A percentile compares a stretch with the other conserved stretches of the same genome.
phyloP scores from a whole-genome alignment of 169 alveolate species.

The Cryptosporidium tyzzeri region DNA sequence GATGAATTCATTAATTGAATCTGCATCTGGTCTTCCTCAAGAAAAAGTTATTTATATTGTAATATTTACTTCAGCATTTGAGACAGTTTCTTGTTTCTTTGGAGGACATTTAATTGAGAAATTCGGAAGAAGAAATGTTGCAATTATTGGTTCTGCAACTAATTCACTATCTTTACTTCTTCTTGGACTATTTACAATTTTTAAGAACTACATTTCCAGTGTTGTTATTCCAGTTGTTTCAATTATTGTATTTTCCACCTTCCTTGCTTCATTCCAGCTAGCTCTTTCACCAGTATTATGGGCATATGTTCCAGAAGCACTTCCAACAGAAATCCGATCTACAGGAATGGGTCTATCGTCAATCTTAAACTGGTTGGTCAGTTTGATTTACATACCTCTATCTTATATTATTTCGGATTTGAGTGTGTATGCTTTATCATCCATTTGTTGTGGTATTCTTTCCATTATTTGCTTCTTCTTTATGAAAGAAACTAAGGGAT shows the following conservation, averaged over 20 bases:
- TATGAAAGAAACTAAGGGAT: constrained; percentile 72
- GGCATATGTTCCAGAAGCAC: constrained; percentile 65
- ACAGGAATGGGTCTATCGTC: constrained; percentile 65
- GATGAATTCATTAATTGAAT: constrained; percentile 49
- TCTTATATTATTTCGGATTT: constrained; percentile 67
- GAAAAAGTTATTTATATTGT: constrained; percentile 50
- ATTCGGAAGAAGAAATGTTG: constrained; percentile 63
- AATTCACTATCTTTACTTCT: constrained; percentile 23
- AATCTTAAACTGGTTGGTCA: constrained; percentile 41
- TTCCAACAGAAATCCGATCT: constrained; percentile 62
- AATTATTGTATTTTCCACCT: constrained; percentile 22
- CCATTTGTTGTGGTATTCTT: constrained; percentile 14
- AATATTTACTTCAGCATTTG: constrained; percentile 10
- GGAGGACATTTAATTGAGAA: constrained; percentile 54
- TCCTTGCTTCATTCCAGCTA: constrained; percentile 52
- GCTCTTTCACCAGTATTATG: constrained; percentile 44
- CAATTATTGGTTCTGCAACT: constrained; percentile 39
- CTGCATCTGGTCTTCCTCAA: constrained; percentile 49
- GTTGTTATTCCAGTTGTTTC: constrained; percentile 19
- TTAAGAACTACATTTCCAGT: constrained; percentile 7
- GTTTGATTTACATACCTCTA: constrained; percentile 36
- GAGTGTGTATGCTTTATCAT: constrained; percentile 29
- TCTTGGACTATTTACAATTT: constrained; percentile 36
- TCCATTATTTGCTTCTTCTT: constrained; percentile 34
- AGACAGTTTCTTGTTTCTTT: constrained; percentile 40